A percentile compares a stretch with the other conserved stretches of the same genome.
Conservation (phyloP, 306 rosid species). For the Comarum palustre region DNA sequence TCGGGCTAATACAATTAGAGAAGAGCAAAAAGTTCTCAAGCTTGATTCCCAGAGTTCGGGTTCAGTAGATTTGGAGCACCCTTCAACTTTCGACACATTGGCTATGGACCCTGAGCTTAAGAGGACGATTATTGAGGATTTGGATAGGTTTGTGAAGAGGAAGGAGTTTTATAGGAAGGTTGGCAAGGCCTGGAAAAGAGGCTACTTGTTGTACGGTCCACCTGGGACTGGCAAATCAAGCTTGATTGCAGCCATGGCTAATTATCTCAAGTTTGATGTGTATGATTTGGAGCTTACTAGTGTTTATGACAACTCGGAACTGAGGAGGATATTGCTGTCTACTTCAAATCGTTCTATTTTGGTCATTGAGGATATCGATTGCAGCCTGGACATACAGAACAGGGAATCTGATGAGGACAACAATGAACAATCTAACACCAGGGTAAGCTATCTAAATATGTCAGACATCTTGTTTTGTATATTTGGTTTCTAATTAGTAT, state of each 20-base stretch:
- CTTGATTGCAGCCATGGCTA: conserved; percentile 49
- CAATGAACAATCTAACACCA: not conserved
- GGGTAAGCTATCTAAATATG: not conserved
- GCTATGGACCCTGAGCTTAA: conserved; percentile 38
- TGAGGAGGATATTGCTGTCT: conserved; percentile 28
- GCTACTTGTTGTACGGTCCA: conserved; percentile 43
- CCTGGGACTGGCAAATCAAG: conserved; percentile 44
- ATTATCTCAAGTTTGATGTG: conserved; percentile 37
- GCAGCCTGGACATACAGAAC: conserved; percentile 13
- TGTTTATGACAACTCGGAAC: conserved; percentile 21
- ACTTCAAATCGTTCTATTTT: conserved; percentile 37
- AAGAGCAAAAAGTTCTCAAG: conserved; percentile 27
- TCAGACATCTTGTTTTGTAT: not conserved
- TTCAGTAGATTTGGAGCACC: conserved; percentile 37
- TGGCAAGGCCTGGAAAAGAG: conserved; percentile 46
- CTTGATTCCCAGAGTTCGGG: conserved; percentile 5
- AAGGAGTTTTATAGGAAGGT: conserved; percentile 38
- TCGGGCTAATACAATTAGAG: conserved; percentile 19
- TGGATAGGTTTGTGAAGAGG: conserved; percentile 36
- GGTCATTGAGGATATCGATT: conserved; percentile 48
- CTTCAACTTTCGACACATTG: conserved; percentile 36
- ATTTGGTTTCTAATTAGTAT: not conserved
- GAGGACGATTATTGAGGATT: conserved; percentile 22
- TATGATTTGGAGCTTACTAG: conserved; percentile 38
- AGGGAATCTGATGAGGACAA: not conserved